Evolutionary conservation across 345 rosid species (phyloP), one percentile per base, ranked within the genome.

Genomic region (Eucalyptus leucophloia): DNA sequence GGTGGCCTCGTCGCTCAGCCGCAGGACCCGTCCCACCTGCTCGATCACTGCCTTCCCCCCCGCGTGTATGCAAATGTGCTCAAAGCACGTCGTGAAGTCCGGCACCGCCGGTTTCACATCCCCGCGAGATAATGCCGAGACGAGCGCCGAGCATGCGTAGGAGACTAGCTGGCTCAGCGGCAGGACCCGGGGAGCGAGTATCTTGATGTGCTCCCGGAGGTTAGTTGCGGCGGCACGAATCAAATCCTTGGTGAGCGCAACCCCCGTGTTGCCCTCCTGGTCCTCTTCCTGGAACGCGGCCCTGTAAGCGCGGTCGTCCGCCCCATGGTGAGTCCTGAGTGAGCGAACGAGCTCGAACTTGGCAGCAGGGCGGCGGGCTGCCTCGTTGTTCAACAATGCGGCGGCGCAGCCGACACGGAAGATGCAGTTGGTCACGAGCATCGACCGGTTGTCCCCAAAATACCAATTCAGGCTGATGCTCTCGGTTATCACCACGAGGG

Each of bases 361-460:
- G 53, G 89, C 88, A 4, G 47, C 83, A 21, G 83, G 72, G 56
- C 60, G 88, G 77, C 86, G 37, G 37, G 42, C 86, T 88, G 49
- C 88, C 80, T 90, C 89, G 3, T 69, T 90, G 45, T 89, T 90
- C 51, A 90, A n/a, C 86, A 90, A 62, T 12, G 47, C 86, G 3
- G 91, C 91, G 15, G 88, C 89, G 49, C 89, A 90, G 32, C 91
- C 91, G 2, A 90, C 91, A 6, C 91, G 89, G 42, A 90, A 90
- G 86, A 90, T 90, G 85, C 91, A 90, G 91, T 90, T 90, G 37
- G 90, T 88, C 42, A 90, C 91, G 30, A 90, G 91, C 91, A 90
- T 90, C 5, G 91, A 88, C 21, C 91, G 91, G 40, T 86, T 88
- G 26, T 90, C 86, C 12, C 91, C 91, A 67, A 51, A 86, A 32